A percentile compares a stretch with the other conserved stretches of the same genome.
phyloP scores from a whole-genome alignment of 306 rosid species.

The Oxytropis ochrocephala region DNA sequence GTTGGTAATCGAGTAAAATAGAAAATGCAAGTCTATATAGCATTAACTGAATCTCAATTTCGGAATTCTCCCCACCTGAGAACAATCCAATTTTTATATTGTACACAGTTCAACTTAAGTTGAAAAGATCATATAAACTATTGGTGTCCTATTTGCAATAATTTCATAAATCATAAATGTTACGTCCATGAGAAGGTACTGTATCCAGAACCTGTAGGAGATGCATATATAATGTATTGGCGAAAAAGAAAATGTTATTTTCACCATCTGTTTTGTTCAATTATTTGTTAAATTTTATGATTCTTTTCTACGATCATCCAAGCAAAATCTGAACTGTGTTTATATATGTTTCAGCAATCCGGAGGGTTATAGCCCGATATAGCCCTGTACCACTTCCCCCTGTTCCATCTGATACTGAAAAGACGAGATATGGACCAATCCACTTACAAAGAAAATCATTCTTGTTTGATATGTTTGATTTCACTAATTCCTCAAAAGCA shows the following conservation, averaged over 20 bases:
- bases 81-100: background rate
- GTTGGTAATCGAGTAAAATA: background rate
- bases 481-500: conserved; percentile 32
- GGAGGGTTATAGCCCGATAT: conserved; percentile 58
- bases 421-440: conserved; percentile 63
- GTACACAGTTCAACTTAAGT: background rate
- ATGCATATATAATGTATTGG: too few relatives aligned
- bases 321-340: conserved; percentile 16
- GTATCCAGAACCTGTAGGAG: too few relatives aligned
- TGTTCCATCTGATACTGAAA: conserved; percentile 55
- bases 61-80: background rate
- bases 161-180: background rate
- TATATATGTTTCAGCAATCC: conserved; percentile 58
- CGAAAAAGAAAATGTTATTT: background rate
- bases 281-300: conserved; percentile 6
- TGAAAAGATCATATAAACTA: background rate
- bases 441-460: conserved; percentile 37
- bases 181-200: background rate
- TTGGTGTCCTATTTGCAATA: background rate
- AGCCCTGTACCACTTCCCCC: conserved; percentile 52
- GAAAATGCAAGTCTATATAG: background rate
- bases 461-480: conserved; percentile 52
- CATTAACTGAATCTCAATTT: background rate
- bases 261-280: background rate
- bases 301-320: background rate